A percentile compares a stretch with the other conserved stretches of the same genome.
These are phyloP conservation scores for Pogostemon cablin DNA, from an alignment of 257 asterid species.

Conservation along the genomic window DNA sequence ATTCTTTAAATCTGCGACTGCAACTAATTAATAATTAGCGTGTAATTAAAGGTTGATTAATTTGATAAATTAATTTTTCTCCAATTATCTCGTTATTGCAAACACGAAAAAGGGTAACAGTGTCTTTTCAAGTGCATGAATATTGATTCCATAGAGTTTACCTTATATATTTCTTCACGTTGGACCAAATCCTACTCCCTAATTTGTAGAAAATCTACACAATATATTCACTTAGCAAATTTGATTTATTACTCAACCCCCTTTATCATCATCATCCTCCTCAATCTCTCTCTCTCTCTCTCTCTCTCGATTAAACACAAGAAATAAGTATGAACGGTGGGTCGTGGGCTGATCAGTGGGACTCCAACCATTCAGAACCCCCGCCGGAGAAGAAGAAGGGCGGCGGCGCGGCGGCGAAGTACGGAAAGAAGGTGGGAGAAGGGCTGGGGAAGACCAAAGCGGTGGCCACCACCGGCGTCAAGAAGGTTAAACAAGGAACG, in stretches of 20 bases:
- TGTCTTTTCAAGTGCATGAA: constrained; percentile 18
- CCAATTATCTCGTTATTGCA: no score
- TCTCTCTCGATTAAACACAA: not conserved
- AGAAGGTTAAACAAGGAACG: constrained; percentile 78
- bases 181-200: constrained; percentile 29
- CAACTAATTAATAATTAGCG: no score
- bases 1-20: no score
- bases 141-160: not conserved
- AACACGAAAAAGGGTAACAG: not conserved
- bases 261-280: not conserved
- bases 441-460: constrained; percentile 63
- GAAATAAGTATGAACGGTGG: constrained; percentile 37
- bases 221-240: constrained; percentile 27
- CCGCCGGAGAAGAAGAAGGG: constrained; percentile 44
- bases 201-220: constrained; percentile 24
- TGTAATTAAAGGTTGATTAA: no score
- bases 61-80: no score
- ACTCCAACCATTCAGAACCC: constrained; percentile 44
- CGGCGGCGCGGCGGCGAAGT: constrained; percentile 46
- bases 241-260: constrained; percentile 3
- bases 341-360: constrained; percentile 96
- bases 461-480: constrained; percentile 68
- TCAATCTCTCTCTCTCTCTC: constrained; percentile 1
- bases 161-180: constrained; percentile 24
- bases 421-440: constrained; percentile 58